Base-by-base conservation (phyloP, 257 asterid species). In the Marsdenia floribunda region DNA sequence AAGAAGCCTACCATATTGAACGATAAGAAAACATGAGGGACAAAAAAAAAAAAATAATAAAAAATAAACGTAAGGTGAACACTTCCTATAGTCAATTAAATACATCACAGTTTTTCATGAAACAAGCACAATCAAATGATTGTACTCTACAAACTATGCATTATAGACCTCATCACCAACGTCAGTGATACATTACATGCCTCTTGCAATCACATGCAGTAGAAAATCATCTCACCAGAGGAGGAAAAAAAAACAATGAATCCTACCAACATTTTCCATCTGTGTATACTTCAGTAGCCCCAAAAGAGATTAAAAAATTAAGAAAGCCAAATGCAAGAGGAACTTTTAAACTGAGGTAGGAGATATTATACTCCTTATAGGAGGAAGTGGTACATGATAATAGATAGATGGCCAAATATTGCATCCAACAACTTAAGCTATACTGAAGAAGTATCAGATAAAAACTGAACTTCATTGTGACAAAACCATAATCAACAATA, bases 401-500 rank as follows among this genome's bases (percentile, higher is more conserved):
- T 12, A 63, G 22, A 63, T 29, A 38, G 2, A 24, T 33, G 37
- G 22, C 22, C 5, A 63, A 63, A 33, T 61, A 15, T 63, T 33
- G 68, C 21, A 15, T 61, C 67, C 35, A 22, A 60, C 40, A 26
- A 12, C 67, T 26, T 26, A 60, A 60, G 15, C 68, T 14, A 33
- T 14, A 63, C 9, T 19, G 57, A 29, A 15, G 13, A 33, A 13
- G 4, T 0, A 26, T 60, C n/a, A 29, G 12, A 26, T 14, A 11
- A 75, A n/a, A 37, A 44, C 38, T 54, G 2, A 12, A 22, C 8
- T 37, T 12, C 18, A 54, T 4, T 52, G 21, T 13, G 33, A 47
- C 35, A 70, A n/a, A 64, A 35, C 16, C 59, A 67, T 22, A 33
- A 44, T 72, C 74, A 44, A 40, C 42, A 52, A 75, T 50, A 50